A percentile compares a stretch with the other conserved stretches of the same genome.
These are phyloP conservation scores for Glutinoglossum americanum DNA, from an alignment of 495 filamentous ascomycete species.

Conservation along the genomic window DNA sequence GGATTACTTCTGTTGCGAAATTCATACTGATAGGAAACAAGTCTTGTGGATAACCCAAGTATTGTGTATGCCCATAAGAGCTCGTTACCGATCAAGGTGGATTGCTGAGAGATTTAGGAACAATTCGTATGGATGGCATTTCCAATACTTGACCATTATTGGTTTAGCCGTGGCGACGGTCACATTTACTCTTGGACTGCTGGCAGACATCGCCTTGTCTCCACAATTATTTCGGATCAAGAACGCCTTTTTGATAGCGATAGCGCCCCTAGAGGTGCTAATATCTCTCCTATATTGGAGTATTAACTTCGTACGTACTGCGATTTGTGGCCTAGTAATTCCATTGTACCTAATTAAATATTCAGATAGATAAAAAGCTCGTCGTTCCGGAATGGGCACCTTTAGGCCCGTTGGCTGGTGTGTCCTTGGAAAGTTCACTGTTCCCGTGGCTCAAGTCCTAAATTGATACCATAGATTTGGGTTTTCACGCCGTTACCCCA, in stretches of 20 bases:
- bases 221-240: conserved; percentile 45
- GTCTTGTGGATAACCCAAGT: conserved; percentile 4
- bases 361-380: conserved; percentile 38
- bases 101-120: conserved; percentile 22
- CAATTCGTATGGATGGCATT: conserved; percentile 59
- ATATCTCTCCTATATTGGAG: conserved; percentile 78
- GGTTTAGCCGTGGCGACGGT: conserved; percentile 45
- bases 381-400: conserved; percentile 31
- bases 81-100: not conserved
- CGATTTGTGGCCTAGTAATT: conserved; percentile 1
- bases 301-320: conserved; percentile 25
- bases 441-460: conserved; percentile 2
- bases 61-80: not conserved
- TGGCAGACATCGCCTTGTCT: conserved; percentile 53
- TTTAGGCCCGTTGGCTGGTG: conserved; percentile 24
- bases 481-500: conserved; percentile 60
- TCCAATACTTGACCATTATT: conserved; percentile 70
- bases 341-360: not conserved
- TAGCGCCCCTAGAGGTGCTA: conserved; percentile 58
- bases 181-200: conserved; percentile 46
- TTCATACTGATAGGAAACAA: not conserved
- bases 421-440: not conserved
- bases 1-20: not conserved
- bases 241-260: conserved; percentile 49
- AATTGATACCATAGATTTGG: conserved; percentile 32